Evolutionary conservation across 2,329 filamentous ascomycete species (phyloP).

Genomic region (Exophiala sideris): DNA sequence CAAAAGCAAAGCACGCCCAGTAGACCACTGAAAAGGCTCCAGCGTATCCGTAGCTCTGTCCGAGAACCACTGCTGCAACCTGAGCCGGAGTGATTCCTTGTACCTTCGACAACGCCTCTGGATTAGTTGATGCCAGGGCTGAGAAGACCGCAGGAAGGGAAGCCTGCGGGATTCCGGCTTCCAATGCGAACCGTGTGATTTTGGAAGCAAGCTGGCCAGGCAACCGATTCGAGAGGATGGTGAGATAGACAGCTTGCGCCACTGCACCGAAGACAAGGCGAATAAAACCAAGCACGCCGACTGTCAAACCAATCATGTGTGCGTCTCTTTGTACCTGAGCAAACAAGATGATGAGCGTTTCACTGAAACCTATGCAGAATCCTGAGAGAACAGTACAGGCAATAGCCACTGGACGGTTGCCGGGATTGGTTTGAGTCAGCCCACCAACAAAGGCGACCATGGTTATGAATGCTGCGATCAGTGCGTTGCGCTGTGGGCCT

Average conservation of each 20-base stretch:
- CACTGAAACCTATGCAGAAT: too few species aligned
- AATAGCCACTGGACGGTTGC: constrained; percentile 25
- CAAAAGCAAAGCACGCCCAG: too few species aligned
- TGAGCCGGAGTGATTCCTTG: too few species aligned
- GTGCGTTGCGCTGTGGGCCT: constrained; percentile 28
- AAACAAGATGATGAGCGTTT: constrained; percentile 26
- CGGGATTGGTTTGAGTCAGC: constrained; percentile 32
- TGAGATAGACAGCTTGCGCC: constrained; percentile 26
- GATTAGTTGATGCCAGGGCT: too few species aligned
- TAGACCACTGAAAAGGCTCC: too few species aligned
- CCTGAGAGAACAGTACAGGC: constrained; percentile 15
- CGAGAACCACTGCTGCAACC: too few species aligned
- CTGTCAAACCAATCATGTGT: constrained; percentile 29
- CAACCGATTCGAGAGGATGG: constrained; percentile 25
- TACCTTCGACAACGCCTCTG: too few species aligned
- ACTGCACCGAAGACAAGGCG: constrained; percentile 25
- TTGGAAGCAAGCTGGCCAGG: background rate
- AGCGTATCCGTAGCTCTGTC: too few species aligned
- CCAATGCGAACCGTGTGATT: constrained; percentile 36
- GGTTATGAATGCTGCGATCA: constrained; percentile 45
- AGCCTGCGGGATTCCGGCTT: constrained; percentile 38
- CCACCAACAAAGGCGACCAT: constrained; percentile 39
- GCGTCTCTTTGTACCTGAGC: constrained; percentile 23
- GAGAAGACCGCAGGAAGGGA: constrained; percentile 35
- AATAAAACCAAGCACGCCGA: constrained; percentile 26